phyloP scores from a whole-genome alignment of 2,329 filamentous ascomycete species.

The Apiospora aurea region DNA sequence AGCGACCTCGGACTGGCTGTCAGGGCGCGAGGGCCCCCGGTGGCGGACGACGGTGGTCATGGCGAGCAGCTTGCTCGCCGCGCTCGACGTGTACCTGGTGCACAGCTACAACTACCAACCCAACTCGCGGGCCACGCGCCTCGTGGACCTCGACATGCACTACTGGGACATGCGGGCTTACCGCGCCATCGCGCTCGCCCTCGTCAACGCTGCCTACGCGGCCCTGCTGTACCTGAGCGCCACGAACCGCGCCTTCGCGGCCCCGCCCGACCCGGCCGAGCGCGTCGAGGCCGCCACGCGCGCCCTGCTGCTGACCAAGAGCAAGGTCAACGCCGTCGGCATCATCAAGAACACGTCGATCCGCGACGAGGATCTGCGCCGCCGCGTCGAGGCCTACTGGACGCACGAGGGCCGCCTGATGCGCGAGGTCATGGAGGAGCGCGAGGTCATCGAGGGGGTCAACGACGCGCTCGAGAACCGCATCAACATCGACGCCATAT shows the following conservation, averaged over 20 bases:
- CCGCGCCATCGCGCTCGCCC: conserved; percentile 69
- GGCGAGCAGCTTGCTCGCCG: conserved; percentile 62
- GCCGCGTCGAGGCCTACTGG: conserved; percentile 78
- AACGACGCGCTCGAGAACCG: conserved; percentile 70
- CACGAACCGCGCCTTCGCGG: conserved; percentile 80
- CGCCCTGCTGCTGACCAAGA: conserved; percentile 64
- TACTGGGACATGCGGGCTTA: conserved; percentile 72
- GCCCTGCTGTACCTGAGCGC: conserved; percentile 75
- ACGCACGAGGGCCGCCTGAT: conserved; percentile 75
- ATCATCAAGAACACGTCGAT: conserved; percentile 82
- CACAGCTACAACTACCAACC: conserved; percentile 68
- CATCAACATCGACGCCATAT: conserved; percentile 68
- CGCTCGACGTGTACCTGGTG: conserved; percentile 71
- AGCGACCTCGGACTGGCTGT: conserved; percentile 73
- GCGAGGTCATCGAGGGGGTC: conserved; percentile 75
- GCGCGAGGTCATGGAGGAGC: conserved; percentile 79
- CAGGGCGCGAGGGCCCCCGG: conserved; percentile 66
- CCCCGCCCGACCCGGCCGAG: conserved; percentile 66
- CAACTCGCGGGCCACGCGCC: conserved; percentile 68
- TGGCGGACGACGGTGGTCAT: conserved; percentile 79
- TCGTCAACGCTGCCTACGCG: conserved; percentile 69
- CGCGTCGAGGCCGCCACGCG: conserved; percentile 68
- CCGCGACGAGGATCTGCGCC: conserved; percentile 75
- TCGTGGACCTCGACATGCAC: conserved; percentile 72
- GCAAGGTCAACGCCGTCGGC: conserved; percentile 74